Conservation (phyloP, 805 yeast species). For the Maudiozyma bulderi region DNA sequence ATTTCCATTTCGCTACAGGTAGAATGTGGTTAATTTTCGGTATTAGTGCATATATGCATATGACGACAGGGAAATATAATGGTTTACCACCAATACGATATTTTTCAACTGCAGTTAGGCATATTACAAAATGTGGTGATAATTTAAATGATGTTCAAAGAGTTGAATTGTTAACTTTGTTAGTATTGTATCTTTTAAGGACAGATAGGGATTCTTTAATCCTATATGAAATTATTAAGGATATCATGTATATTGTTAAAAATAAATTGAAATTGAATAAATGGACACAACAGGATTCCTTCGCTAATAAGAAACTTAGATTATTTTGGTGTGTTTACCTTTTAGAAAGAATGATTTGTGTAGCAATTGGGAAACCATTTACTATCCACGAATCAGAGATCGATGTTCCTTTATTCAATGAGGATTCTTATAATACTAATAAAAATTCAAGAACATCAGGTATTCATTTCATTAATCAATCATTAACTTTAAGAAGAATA, state of each 20-base stretch:
- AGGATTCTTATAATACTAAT: slow-evolving; percentile 27
- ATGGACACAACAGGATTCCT: slow-evolving; percentile 18
- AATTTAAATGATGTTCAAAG: slow-evolving; percentile 35
- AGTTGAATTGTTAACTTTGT: slow-evolving; percentile 42
- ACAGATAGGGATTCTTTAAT: slow-evolving; percentile 52
- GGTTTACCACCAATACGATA: slow-evolving; percentile 48
- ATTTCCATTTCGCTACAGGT: slow-evolving; percentile 44
- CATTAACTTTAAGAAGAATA: slow-evolving; percentile 45
- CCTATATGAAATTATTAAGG: slow-evolving; percentile 43
- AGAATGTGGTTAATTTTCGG: slow-evolving; percentile 48
- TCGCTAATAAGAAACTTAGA: slow-evolving; percentile 36
- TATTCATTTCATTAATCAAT: slow-evolving; percentile 45
- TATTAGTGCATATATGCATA: slow-evolving; percentile 42
- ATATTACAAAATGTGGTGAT: slow-evolving; percentile 38
- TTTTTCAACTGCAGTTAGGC: slow-evolving; percentile 52
- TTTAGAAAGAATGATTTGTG: slow-evolving; percentile 49
- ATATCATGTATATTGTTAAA: slow-evolving; percentile 35
- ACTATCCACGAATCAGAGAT: slow-evolving; percentile 41
- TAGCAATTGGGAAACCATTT: slow-evolving; percentile 54
- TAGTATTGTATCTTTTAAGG: slow-evolving; percentile 46
- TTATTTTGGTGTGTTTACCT: slow-evolving; percentile 57
- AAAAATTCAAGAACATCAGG: slow-evolving; percentile 14
- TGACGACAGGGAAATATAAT: slow-evolving; percentile 45
- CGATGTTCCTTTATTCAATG: slow-evolving; percentile 42
- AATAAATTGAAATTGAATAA: slow-evolving; percentile 17